Conservation (phyloP, 495 filamentous ascomycete genomes). For the Podospora fimiseda region DNA sequence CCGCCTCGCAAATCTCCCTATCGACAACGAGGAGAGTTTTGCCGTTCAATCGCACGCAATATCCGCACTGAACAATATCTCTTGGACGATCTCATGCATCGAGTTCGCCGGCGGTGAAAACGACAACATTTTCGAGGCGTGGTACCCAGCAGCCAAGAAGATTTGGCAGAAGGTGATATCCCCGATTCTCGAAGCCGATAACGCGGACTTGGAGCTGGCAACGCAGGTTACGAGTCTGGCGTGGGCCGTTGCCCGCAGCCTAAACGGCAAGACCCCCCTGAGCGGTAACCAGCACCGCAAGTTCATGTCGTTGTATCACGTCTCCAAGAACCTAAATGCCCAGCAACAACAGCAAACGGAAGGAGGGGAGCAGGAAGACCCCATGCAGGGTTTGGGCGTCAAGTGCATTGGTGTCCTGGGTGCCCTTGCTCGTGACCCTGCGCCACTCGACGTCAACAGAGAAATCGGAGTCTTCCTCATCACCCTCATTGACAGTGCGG, state of each 20-base stretch:
- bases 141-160: slow-evolving; percentile 42
- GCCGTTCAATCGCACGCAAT: slow-evolving; percentile 43
- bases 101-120: slow-evolving; percentile 39
- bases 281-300: slow-evolving; percentile 44
- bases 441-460: slow-evolving; percentile 39
- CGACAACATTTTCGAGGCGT: slow-evolving; percentile 36
- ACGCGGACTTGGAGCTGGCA: slow-evolving; percentile 53
- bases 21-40: slow-evolving; percentile 18
- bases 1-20: slow-evolving; percentile 27
- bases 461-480: slow-evolving; percentile 56
- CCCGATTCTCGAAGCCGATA: slow-evolving; percentile 49
- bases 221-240: slow-evolving; percentile 52
- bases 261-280: slow-evolving; percentile 42
- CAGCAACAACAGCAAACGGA: slow-evolving; percentile 17
- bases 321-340: slow-evolving; percentile 33
- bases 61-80: slow-evolving; percentile 53
- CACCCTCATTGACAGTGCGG: slow-evolving; percentile 39
- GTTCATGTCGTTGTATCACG: slow-evolving; percentile 56
- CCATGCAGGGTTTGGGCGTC: slow-evolving; percentile 47
- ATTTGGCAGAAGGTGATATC: slow-evolving; percentile 48
- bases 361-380: slow-evolving; percentile 30
- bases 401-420: slow-evolving; percentile 59
- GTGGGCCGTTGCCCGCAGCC: slow-evolving; percentile 52
- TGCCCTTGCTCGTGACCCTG: slow-evolving; percentile 44
- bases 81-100: slow-evolving; percentile 51